Evolutionary conservation across 2,329 filamentous ascomycete genomes (phyloP), one percentile per base, ranked within the genome.

Genomic region (Ramichloridium luteum): DNA sequence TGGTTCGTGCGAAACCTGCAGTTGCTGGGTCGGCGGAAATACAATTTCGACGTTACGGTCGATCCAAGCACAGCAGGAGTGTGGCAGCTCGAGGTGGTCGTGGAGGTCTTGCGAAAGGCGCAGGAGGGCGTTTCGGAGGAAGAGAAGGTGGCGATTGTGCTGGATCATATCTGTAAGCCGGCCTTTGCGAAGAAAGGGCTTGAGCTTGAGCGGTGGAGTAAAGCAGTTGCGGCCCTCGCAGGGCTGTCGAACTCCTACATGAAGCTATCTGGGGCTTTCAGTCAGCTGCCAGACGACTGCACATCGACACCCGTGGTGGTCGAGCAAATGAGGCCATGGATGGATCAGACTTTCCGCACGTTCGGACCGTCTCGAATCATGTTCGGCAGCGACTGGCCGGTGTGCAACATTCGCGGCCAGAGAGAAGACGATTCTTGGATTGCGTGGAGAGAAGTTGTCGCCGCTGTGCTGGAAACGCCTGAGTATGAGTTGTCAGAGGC

Each of bases 341-440:
- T 83, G 2, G 70, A 75, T 38, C 71, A 78, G 31, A 61, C 86
- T 1, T 70, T 92, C 31, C 69, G 74, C 16, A 69, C 70, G 1
- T 94, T 93, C 49, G 76, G 80, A 2, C 60, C 79, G 0, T 53
- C 63, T 13, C 68, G 83, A 41, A 68, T 90, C 51, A 85, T 96
- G 77, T 94, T 90, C 56, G 86, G 79, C 14, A 86, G 80, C 42
- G 85, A 94, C 56, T 96, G 88, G 88, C 86, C 88, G 2, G 78
- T 94, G 1, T 93, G 84, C 59, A 86, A 83, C 40, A 61, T 83
- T 18, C 71, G 72, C 1, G 70, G 69, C 2, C 67, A 67, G 0
- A 58, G 56, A 1, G 65, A 64, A 25, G 61, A 67, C 28, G 57
- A 63, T 13, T 75, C 80, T 17, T 93, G 85, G 84, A 59, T 61